Base-by-base conservation (phyloP, 495 filamentous ascomycete genomes). In the Thermothielavioides terrestris region DNA sequence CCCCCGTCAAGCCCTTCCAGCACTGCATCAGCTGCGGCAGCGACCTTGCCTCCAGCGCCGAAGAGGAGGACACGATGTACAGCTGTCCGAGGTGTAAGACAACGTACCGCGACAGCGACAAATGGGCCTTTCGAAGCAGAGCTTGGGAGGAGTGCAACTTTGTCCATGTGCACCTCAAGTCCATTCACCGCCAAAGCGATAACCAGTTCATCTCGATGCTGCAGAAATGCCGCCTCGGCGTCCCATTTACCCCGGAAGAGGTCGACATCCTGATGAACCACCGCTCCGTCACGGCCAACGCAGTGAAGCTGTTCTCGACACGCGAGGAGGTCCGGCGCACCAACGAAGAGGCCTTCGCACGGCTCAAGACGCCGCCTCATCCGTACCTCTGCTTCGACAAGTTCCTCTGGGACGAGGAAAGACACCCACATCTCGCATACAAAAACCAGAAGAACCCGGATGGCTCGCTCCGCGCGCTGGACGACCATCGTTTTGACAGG, bases 1-100 rank as follows among this genome's bases (percentile, higher is more conserved):
- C 92, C 0, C 91, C 91, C 0, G 89, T 98, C 10, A 88, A 85
- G 21, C 89, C 92, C 6, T 76, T 75, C 79, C 22, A 87, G 78
- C 56, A 92, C 85, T 72, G 84, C 79, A 26, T 95, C 83, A 45
- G 77, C 78, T 68, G 91, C 80, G 50, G 80, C 64, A 30, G 83
- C 74, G 12, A 90, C 77, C 85, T 85, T 67, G 52, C 82, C 77
- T 58, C 84, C 79, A 56, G 85, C 78, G 9, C 11, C 1, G 26
- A 55, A 12, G 20, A 35, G 8, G 6, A 86, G 81, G 68, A 68
- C 85, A 83, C 60, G 78, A 87, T 61, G 78, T 85, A 55, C 74
- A 69, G 73, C 56, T 67, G 72, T 59, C n/a, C 14, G 3, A 49
- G 51, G 12, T 56, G 50, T 28, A 44, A 53, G 12, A 45, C 42